Conservation (phyloP, 1,284 basidiomycete genomes). For the Schizophyllum amplum region DNA sequence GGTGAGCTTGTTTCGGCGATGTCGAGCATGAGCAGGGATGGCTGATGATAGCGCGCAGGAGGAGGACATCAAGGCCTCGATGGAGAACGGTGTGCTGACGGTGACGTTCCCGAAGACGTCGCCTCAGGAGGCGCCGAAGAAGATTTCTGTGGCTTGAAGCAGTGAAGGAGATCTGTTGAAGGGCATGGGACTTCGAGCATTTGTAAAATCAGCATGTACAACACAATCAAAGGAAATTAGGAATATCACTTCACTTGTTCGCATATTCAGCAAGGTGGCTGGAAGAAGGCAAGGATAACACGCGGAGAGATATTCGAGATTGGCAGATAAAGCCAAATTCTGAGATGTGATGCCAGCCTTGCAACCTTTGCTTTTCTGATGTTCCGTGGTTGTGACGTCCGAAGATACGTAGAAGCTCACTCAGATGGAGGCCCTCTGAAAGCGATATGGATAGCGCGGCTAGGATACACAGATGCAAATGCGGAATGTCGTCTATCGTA, state of each 20-base stretch:
- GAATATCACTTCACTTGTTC: no score
- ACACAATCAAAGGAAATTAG: no score
- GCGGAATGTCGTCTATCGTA: not conserved
- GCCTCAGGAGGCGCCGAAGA: constrained; percentile 3
- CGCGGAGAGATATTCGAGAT: no score
- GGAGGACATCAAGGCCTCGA: constrained; percentile 14
- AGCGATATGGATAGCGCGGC: not conserved
- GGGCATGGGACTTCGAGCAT: not conserved
- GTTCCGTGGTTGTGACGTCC: not conserved
- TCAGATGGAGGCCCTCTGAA: not conserved
- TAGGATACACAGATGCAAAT: not conserved
- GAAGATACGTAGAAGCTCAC: not conserved
- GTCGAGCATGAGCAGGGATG: not conserved
- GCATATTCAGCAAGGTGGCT: no score
- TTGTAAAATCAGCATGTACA: not conserved
- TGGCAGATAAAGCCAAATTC: no score
- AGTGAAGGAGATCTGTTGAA: not conserved
- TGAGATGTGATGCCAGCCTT: no score
- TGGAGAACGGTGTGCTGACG: constrained; percentile 4
- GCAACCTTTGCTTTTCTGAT: not conserved
- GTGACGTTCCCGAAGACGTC: constrained; percentile 3
- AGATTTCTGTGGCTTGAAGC: not conserved
- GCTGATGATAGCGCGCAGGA: constrained; percentile 7
- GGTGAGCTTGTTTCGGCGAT: constrained; percentile 21
- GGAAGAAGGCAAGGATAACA: no score